These are phyloP conservation scores for Arachis hypogaea DNA, from an alignment of 306 rosid species.

Conservation along the genomic window DNA sequence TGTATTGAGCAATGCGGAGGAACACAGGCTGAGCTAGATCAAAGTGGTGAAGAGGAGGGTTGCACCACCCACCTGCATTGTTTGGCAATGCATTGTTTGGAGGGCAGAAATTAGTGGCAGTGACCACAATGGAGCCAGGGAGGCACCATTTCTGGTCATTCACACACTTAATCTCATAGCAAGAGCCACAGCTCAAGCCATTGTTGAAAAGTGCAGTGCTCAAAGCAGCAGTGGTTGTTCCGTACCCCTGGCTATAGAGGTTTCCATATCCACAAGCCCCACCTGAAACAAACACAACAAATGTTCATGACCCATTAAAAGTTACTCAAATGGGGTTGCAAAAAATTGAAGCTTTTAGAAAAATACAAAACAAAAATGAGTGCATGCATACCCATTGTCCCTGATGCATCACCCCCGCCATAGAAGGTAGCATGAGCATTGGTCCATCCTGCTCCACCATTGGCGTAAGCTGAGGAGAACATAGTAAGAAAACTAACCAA, in stretches of 20 bases:
- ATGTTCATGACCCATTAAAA: neutral
- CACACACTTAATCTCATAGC: conserved; percentile 83
- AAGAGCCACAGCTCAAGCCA: conserved; percentile 92
- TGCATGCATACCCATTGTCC: conserved; percentile 85
- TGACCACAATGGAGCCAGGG: conserved; percentile 92
- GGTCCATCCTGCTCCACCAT: conserved; percentile 71
- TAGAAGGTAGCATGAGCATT: conserved; percentile 95
- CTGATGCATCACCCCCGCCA: conserved; percentile 97
- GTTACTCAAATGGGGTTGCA: conserved; percentile 19
- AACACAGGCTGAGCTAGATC: conserved; percentile 94
- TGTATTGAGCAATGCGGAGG: conserved; percentile 92
- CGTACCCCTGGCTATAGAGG: conserved; percentile 95
- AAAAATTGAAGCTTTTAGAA: too few relatives aligned
- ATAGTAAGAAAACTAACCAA: conserved; percentile 57
- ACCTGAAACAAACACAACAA: conserved; percentile 46
- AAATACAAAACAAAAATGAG: too few relatives aligned
- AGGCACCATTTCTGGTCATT: conserved; percentile 75
- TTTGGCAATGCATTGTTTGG: conserved; percentile 93
- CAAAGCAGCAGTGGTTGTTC: conserved; percentile 95
- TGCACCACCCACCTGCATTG: conserved; percentile 97
- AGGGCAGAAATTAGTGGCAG: conserved; percentile 97
- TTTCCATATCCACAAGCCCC: conserved; percentile 99
- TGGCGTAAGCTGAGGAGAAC: conserved; percentile 55
- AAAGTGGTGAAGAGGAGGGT: conserved; percentile 93
- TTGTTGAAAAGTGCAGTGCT: conserved; percentile 92